phyloP scores from a whole-genome alignment of 768 basidiomycete species.

The Omphalotus guepiniiformis region DNA sequence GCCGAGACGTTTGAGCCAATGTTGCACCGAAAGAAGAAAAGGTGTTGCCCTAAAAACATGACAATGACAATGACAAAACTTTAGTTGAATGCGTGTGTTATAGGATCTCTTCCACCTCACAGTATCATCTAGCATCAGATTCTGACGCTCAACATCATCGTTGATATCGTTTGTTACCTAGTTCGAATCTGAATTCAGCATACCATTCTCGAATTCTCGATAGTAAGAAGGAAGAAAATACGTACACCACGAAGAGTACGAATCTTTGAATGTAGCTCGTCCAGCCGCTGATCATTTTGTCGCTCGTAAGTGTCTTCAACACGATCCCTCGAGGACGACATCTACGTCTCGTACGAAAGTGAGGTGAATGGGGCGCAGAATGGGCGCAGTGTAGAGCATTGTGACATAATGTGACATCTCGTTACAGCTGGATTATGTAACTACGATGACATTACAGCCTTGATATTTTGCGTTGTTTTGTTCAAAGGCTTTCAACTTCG shows the following conservation, averaged over 20 bases:
- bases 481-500: no score
- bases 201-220: slow-evolving; percentile 1
- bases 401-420: no score
- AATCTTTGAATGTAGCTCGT: slow-evolving; percentile 82
- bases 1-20: slow-evolving; percentile 62
- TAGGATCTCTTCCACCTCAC: no score
- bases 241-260: slow-evolving; percentile 76
- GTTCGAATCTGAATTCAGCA: background rate
- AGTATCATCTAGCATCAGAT: slow-evolving; percentile 70
- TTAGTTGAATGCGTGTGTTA: no score
- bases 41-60: slow-evolving; percentile 57
- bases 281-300: slow-evolving; percentile 82
- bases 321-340: slow-evolving; percentile 13
- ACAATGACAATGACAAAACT: no score
- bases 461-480: no score
- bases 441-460: no score
- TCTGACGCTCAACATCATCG: slow-evolving; percentile 80
- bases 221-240: background rate
- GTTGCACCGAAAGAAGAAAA: slow-evolving; percentile 63
- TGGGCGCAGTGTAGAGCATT: no score
- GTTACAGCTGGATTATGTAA: no score
- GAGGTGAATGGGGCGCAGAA: no score
- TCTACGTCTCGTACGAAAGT: background rate
- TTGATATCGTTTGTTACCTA: slow-evolving; percentile 89
- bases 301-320: slow-evolving; percentile 75